Percentiles rank a stretch among this genome's conserved stretches.
Evolutionary conservation across 176 grass and related monocot genomes (phyloP).

Genomic region (Phyllostachys edulis): DNA sequence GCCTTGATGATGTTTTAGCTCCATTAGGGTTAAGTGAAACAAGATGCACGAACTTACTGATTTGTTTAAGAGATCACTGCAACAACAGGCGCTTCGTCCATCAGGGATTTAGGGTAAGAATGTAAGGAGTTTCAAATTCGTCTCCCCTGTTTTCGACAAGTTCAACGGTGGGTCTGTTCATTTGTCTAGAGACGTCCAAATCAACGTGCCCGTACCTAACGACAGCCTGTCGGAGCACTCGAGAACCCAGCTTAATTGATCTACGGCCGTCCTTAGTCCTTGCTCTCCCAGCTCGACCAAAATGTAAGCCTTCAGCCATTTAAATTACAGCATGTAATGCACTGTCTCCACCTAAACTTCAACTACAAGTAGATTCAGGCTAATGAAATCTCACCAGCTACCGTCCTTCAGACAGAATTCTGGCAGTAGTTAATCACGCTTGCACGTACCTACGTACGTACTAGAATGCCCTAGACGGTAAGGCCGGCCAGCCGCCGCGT

Average conservation of each 20-base stretch:
- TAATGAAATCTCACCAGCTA: background rate
- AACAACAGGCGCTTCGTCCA: background rate
- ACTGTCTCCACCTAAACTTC: background rate
- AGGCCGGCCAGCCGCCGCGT: background rate
- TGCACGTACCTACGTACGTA: background rate
- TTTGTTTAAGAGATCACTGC: background rate
- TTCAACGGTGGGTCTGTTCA: background rate
- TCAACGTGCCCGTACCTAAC: slow-evolving; percentile 17
- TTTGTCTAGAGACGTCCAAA: background rate
- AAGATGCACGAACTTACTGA: background rate
- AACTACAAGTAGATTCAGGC: background rate
- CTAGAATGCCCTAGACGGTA: slow-evolving; percentile 8
- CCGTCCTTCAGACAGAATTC: background rate
- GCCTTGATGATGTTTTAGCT: background rate
- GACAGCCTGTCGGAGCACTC: slow-evolving; percentile 8
- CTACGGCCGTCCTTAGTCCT: background rate
- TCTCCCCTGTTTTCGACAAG: background rate
- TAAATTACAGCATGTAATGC: background rate
- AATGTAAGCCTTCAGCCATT: background rate
- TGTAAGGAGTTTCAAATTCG: background rate
- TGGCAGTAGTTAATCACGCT: background rate
- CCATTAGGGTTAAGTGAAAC: background rate
- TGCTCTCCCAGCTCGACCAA: background rate
- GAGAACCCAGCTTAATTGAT: background rate
- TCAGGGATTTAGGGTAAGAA: no score